Evolutionary conservation across 345 rosid species (phyloP).

Genomic region (Citrus sp.): DNA sequence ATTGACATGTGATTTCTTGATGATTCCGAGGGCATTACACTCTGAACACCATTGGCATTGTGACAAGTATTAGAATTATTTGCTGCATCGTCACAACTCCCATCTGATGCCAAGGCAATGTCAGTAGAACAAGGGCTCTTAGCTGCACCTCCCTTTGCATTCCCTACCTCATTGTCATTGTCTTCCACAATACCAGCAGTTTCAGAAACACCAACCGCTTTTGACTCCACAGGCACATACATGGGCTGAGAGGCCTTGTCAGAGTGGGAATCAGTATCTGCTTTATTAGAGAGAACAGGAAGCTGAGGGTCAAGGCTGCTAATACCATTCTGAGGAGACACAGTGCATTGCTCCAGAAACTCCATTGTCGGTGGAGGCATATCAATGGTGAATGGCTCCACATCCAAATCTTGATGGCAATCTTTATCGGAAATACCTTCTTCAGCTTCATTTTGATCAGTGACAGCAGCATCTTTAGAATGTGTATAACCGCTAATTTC

Average conservation of each 20-base stretch:
- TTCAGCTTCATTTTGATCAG: slow-evolving; percentile 4
- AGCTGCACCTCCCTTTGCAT: slow-evolving; percentile 3
- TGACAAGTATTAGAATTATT: slow-evolving; percentile 1
- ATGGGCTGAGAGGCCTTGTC: slow-evolving; percentile 7
- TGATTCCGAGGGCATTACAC: not conserved
- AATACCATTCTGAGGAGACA: not conserved
- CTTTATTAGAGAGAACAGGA: slow-evolving; percentile 3
- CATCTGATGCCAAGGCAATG: not conserved
- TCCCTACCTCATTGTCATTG: slow-evolving; percentile 3
- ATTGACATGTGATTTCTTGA: not conserved
- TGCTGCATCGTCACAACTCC: not conserved
- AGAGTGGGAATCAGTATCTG: not conserved
- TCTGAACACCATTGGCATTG: not conserved
- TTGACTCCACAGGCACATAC: slow-evolving; percentile 3
- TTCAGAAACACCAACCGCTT: slow-evolving; percentile 1
- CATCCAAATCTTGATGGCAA: not conserved
- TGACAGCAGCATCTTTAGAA: not conserved
- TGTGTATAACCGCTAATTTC: not conserved
- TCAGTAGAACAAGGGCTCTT: slow-evolving; percentile 1
- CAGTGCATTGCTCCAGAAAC: slow-evolving; percentile 4
- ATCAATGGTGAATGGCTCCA: slow-evolving; percentile 5
- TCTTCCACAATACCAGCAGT: not conserved
- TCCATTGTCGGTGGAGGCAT: slow-evolving; percentile 2
- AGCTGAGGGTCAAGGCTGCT: slow-evolving; percentile 5
- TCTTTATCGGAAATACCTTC: not conserved